Conservation (phyloP, 2,329 filamentous ascomycete genomes). For the Epichloe uncinata region DNA sequence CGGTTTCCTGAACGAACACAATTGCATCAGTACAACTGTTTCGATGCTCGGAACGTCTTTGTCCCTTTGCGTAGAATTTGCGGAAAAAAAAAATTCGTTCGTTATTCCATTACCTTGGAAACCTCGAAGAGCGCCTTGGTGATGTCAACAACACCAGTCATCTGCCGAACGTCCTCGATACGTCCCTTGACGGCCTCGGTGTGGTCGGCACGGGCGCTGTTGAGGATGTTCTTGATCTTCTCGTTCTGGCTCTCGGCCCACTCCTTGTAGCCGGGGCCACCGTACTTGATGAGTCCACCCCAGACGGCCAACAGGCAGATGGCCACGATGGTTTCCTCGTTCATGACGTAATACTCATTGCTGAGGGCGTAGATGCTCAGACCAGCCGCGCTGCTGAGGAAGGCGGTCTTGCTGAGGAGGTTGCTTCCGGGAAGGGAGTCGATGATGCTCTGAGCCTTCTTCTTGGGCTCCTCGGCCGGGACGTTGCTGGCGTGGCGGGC, state of each 20-base stretch:
- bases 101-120: slow-evolving; percentile 60
- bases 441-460: slow-evolving; percentile 91
- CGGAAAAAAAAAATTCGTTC: too few species aligned
- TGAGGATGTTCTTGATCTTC: slow-evolving; percentile 92
- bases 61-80: not conserved
- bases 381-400: slow-evolving; percentile 85
- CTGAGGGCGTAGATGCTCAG: slow-evolving; percentile 89
- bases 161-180: slow-evolving; percentile 89
- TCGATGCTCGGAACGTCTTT: not conserved
- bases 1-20: slow-evolving; percentile 61
- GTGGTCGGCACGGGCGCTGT: slow-evolving; percentile 87
- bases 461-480: slow-evolving; percentile 80
- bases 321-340: slow-evolving; percentile 94
- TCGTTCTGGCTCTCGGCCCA: slow-evolving; percentile 83
- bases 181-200: slow-evolving; percentile 88
- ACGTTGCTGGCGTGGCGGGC: slow-evolving; percentile 63
- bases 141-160: slow-evolving; percentile 86
- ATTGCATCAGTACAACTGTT: not conserved
- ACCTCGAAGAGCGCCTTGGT: slow-evolving; percentile 96
- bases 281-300: slow-evolving; percentile 83
- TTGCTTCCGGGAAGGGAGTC: slow-evolving; percentile 87
- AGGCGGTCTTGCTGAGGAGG: slow-evolving; percentile 89
- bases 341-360: slow-evolving; percentile 99
- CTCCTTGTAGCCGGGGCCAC: slow-evolving; percentile 79
- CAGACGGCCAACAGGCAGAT: slow-evolving; percentile 90